Evolutionary conservation across 2,329 filamentous ascomycete species (phyloP).

Genomic region (Claviceps citrina): DNA sequence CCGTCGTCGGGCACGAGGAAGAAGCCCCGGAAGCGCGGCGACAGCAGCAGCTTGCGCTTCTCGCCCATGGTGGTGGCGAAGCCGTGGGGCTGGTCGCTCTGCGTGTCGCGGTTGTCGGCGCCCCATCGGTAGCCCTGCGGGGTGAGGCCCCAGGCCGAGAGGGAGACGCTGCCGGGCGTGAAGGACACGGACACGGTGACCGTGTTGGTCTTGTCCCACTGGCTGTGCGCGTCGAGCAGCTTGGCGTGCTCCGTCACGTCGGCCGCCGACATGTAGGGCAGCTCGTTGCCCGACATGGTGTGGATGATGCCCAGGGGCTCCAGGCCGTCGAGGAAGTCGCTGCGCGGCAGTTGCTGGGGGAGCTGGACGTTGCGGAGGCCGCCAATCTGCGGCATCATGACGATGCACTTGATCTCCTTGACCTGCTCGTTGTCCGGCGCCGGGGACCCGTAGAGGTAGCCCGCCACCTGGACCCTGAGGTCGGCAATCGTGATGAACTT

Average conservation of each 20-base stretch:
- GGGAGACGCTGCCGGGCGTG: slow-evolving; percentile 87
- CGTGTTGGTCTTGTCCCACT: slow-evolving; percentile 63
- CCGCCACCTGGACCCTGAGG: slow-evolving; percentile 87
- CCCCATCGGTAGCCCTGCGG: slow-evolving; percentile 94
- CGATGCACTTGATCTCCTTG: slow-evolving; percentile 92
- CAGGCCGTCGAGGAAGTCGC: slow-evolving; percentile 72
- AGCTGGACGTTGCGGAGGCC: slow-evolving; percentile 84
- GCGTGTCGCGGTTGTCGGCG: slow-evolving; percentile 82
- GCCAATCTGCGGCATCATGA: slow-evolving; percentile 94
- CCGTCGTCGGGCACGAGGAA: slow-evolving; percentile 87
- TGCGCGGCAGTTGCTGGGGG: slow-evolving; percentile 76
- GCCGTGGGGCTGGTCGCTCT: slow-evolving; percentile 84
- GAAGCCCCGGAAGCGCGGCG: slow-evolving; percentile 85
- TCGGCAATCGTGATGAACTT: slow-evolving; percentile 96
- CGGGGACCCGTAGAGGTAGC: slow-evolving; percentile 85
- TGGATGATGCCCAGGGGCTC: slow-evolving; percentile 93
- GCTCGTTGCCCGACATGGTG: slow-evolving; percentile 85
- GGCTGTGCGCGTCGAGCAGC: slow-evolving; percentile 63
- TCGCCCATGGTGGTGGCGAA: slow-evolving; percentile 87
- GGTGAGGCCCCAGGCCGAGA: slow-evolving; percentile 85
- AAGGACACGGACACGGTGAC: slow-evolving; percentile 93
- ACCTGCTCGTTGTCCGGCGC: slow-evolving; percentile 90
- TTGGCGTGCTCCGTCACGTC: slow-evolving; percentile 91
- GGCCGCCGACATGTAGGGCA: slow-evolving; percentile 86
- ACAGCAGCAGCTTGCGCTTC: slow-evolving; percentile 86